phyloP scores from a whole-genome alignment of 805 yeast genomes.

The Candida maesae region DNA sequence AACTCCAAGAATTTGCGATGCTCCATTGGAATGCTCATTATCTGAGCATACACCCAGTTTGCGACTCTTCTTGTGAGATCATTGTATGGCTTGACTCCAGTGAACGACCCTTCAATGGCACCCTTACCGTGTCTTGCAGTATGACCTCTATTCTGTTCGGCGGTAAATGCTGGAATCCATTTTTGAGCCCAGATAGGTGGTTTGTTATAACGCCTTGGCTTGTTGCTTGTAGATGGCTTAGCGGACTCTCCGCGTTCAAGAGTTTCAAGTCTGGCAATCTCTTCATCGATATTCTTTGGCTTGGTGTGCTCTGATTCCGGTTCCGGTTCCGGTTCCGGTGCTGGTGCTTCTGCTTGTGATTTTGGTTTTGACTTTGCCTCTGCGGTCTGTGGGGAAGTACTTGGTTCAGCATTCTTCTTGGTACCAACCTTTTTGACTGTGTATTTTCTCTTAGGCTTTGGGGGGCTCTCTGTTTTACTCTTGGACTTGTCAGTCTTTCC shows the following conservation, averaged over 20 bases:
- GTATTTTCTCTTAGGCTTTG: neutral
- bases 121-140: neutral
- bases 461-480: neutral
- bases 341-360: too few relatives aligned
- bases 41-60: constrained; percentile 85
- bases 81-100: constrained; percentile 75
- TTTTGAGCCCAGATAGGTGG: constrained; percentile 86
- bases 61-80: constrained; percentile 78
- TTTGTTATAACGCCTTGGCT: constrained; percentile 57
- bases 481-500: too few relatives aligned
- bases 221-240: constrained; percentile 20
- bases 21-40: constrained; percentile 57
- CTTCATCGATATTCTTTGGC: constrained; percentile 8
- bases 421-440: too few relatives aligned
- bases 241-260: constrained; percentile 15
- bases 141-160: neutral
- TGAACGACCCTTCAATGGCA: constrained; percentile 37
- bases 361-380: too few relatives aligned
- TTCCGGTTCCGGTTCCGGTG: neutral
- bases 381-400: too few relatives aligned
- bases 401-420: too few relatives aligned
- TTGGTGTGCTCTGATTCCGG: neutral
- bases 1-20: constrained; percentile 57
- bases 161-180: constrained; percentile 48
- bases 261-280: constrained; percentile 10